These are phyloP conservation scores for Geosiphon pyriformis DNA, from an alignment of 192 early-diverging fungal species.

Conservation along the genomic window DNA sequence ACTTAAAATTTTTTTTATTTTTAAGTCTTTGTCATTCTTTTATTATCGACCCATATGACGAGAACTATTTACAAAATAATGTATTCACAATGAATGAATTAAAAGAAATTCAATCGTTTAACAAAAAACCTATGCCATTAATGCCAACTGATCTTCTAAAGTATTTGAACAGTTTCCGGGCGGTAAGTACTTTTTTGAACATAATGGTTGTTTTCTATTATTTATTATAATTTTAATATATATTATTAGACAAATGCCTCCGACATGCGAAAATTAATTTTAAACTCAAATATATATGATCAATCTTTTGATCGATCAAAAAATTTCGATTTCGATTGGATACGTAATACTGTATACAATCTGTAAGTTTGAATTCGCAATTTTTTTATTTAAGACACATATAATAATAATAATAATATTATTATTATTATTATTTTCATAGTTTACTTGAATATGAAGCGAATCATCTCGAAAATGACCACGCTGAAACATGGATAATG, in stretches of 20 bases:
- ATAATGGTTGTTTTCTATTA: constrained; percentile 11
- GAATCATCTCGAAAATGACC: constrained; percentile 17
- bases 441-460: constrained; percentile 25
- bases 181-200: constrained; percentile 20
- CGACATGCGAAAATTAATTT: constrained; percentile 20
- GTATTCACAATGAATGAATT: constrained; percentile 24
- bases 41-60: constrained; percentile 21
- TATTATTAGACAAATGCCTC: constrained; percentile 11
- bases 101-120: constrained; percentile 22
- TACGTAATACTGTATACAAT: constrained; percentile 27
- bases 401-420: constrained; percentile 14
- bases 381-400: background rate
- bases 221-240: constrained; percentile 16
- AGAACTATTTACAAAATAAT: constrained; percentile 22
- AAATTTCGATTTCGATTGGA: constrained; percentile 25
- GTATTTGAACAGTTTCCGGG: constrained; percentile 22
- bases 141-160: constrained; percentile 21
- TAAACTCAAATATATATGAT: constrained; percentile 18
- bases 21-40: constrained; percentile 24
- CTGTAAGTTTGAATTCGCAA: constrained; percentile 20
- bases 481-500: constrained; percentile 11
- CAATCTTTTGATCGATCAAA: constrained; percentile 23
- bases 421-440: constrained; percentile 19
- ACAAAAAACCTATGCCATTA: constrained; percentile 19
- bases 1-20: constrained; percentile 12